Base-by-base conservation (phyloP, 2,329 filamentous ascomycete genomes). In the Rutstroemia sp. region DNA sequence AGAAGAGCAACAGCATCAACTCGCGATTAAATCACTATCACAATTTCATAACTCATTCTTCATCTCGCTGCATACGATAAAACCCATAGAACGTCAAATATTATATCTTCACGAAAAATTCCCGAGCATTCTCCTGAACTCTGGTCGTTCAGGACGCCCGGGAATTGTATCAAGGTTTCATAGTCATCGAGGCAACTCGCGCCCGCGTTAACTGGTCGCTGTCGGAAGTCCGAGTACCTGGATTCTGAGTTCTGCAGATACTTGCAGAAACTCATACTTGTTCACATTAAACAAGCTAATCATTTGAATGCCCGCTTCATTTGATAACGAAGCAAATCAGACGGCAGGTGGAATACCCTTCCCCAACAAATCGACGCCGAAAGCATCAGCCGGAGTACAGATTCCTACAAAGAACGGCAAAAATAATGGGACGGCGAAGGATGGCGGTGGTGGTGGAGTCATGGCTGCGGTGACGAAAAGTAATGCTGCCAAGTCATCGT, bases 291-390 rank as follows among this genome's bases (percentile, higher is more conserved):
- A 34, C 27, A 27, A 21, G 9, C 49, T 61, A 52, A 48, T 59
- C 58, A 62, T 66, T 69, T 71, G 65, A 69, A 71, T 71, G 70
- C 66, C 68, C 66, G 64, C 67, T 61, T 69, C 69, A 65, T 62
- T 62, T 56, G 69, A 70, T 49, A 62, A 68, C 64, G 65, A 71
- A 57, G 63, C 23, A 38, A 65, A 52, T 49, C 62, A 62, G 45
- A 60, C 51, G 25, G 58, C 64, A 37, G 59, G 49, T 55, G 57
- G 58, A 51, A 61, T 50, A 45, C 58, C 60, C 30, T 61, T 61
- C 27, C 54, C 64, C 27, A 58, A 44, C 54, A 67, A 65, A 56
- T 52, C 57, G 55, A 60, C 54, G 58, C 63, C 60, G 57, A 68
- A 65, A 58, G 59, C 62, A 23, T 57, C 56, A 45, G 57, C 63